Conservation (phyloP, 1,284 basidiomycete species). For the Exobasidium rhododendri region DNA sequence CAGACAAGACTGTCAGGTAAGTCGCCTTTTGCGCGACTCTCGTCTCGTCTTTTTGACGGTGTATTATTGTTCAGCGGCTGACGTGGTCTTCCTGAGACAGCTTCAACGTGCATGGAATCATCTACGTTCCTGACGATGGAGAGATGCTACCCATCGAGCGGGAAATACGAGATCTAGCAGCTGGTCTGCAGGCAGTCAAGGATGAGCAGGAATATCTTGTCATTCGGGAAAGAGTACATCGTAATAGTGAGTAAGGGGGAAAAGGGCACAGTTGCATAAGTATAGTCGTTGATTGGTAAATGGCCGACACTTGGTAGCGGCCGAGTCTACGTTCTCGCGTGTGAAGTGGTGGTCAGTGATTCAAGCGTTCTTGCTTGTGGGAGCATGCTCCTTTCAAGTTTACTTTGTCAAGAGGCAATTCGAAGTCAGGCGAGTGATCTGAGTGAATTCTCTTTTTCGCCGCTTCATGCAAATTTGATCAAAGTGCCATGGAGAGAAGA, state of each 20-base stretch:
- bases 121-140: conserved; percentile 85
- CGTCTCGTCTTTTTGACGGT: too few species aligned
- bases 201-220: conserved; percentile 99
- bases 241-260: conserved; percentile 65
- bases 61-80: too few species aligned
- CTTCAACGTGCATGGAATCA: conserved; percentile 97
- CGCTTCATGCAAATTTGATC: too few species aligned
- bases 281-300: too few species aligned
- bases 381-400: conserved; percentile 92
- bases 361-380: conserved; percentile 80
- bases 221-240: conserved; percentile 83
- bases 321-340: conserved; percentile 69
- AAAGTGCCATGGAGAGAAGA: too few species aligned
- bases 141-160: conserved; percentile 74
- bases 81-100: too few species aligned
- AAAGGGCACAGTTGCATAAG: too few species aligned
- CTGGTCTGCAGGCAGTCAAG: conserved; percentile 82
- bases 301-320: too few species aligned
- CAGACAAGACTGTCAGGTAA: conserved; percentile 76
- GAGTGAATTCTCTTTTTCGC: too few species aligned
- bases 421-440: conserved; percentile 6
- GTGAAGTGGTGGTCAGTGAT: conserved; percentile 99
- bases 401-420: conserved; percentile 77
- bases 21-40: too few species aligned
- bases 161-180: conserved; percentile 85